Conservation (phyloP, 108 stramenopile genomes). For the Fistulifera pelliculosa region DNA sequence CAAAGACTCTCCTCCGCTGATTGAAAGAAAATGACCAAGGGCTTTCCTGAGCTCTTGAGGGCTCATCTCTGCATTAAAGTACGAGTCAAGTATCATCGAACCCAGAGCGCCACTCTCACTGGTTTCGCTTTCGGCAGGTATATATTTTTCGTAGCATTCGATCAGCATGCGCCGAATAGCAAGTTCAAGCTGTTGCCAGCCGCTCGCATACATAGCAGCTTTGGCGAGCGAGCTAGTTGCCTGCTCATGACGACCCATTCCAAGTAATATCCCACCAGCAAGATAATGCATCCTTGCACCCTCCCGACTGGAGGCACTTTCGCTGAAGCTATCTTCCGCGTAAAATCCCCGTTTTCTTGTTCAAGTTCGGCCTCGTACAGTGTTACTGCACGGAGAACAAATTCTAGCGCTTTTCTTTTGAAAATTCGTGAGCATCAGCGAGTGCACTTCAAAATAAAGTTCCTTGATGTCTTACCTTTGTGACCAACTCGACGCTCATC, state of each 20-base stretch:
- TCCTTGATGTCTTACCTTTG: slow-evolving; percentile 13
- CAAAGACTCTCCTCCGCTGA: slow-evolving; percentile 5
- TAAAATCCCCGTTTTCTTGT: slow-evolving; percentile 9
- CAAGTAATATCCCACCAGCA: slow-evolving; percentile 58
- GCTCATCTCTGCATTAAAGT: slow-evolving; percentile 29
- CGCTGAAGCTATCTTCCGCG: slow-evolving; percentile 8
- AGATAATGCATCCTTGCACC: slow-evolving; percentile 65
- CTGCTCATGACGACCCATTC: slow-evolving; percentile 31
- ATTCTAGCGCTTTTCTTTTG: slow-evolving; percentile 41
- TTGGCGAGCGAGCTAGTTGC: slow-evolving; percentile 47
- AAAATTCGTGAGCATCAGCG: no score
- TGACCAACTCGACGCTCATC: slow-evolving; percentile 44
- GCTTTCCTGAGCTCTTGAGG: slow-evolving; percentile 9
- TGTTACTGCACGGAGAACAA: slow-evolving; percentile 45
- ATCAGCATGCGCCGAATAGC: slow-evolving; percentile 45
- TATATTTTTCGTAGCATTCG: slow-evolving; percentile 46
- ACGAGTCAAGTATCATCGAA: slow-evolving; percentile 33
- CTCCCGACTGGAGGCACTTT: slow-evolving; percentile 16
- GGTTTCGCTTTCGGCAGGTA: slow-evolving; percentile 3
- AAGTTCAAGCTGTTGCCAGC: slow-evolving; percentile 59
- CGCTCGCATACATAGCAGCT: slow-evolving; percentile 29
- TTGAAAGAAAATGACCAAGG: slow-evolving; percentile 15
- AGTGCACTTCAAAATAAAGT: no score
- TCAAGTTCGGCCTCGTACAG: slow-evolving; percentile 34
- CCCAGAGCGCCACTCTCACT: slow-evolving; percentile 6